Base-by-base conservation (phyloP, 2,329 filamentous ascomycete genomes). In the Xylariomycetidae sp. region DNA sequence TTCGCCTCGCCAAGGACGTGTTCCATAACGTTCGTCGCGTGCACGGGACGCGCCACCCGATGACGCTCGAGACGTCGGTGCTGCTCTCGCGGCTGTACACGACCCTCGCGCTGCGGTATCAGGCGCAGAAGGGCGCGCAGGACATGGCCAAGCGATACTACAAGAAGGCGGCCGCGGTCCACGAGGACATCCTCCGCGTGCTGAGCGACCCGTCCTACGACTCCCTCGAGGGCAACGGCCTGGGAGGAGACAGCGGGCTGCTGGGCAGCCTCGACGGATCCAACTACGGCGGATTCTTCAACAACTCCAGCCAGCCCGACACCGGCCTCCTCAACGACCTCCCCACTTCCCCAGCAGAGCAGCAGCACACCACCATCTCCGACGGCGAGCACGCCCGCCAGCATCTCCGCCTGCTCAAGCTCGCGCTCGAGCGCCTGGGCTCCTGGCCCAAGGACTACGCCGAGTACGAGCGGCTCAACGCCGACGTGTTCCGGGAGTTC, bases 381-480 rank as follows among this genome's bases (percentile, higher is more conserved):
- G 20, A 8, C 20, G 20, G 20, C 8, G 20, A 23, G 8, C 20
- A 23, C 20, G 20, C n/a, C n/a, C 8, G n/a, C 8, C 20, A 23
- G n/a, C 20, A 23, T n/a, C n/a, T 23, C 8, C 20, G 20, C n/a
- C 49, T 63, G 6, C 51, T 66, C 17, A 62, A 63, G 45, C 53
- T 63, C 6, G 51, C 62, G 3, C 41, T 64, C 4, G 49, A 65
- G 44, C 56, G 62, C 5, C 44, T 61, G 16, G 62, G 62, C 20
- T 48, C 48, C 36, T 66, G 58, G 59, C 63, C 67, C 5, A 74
- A 72, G 56, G 53, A 63, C 5, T 66, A 63, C 43, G 51, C 41
- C 7, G 66, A 70, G 46, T 73, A 72, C 42, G 61, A 70, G 47
- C 56, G 54, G 4, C 49, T 74, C 33, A 69, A 66, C 30, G 61